phyloP scores from a whole-genome alignment of 1,284 basidiomycete species.

The Acaromyces ingoldii region DNA sequence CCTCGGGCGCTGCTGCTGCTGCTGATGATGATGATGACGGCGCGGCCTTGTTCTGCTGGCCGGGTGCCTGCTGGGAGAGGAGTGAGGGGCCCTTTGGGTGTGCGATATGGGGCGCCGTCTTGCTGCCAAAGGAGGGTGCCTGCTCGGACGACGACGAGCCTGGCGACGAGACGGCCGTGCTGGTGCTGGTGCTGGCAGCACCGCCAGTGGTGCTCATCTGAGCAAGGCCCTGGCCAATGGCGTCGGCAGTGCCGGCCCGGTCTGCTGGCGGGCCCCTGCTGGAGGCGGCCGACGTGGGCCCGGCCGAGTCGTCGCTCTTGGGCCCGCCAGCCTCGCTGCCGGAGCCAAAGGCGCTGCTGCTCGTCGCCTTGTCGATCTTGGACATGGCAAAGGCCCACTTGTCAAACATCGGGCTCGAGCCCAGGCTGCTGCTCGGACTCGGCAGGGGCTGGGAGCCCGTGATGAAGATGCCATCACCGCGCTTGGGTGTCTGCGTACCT shows the following conservation, averaged over 20 bases:
- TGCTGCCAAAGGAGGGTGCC: conserved; percentile 58
- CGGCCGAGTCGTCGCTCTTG: conserved; percentile 14
- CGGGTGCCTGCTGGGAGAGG: conserved; percentile 67
- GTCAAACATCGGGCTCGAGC: conserved; percentile 75
- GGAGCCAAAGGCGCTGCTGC: conserved; percentile 29
- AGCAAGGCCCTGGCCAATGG: conserved; percentile 58
- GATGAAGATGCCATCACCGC: conserved; percentile 80
- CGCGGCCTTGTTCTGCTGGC: conserved; percentile 11
- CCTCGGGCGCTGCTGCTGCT: conserved; percentile 2
- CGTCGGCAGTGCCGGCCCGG: conserved; percentile 57
- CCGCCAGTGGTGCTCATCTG: conserved; percentile 63
- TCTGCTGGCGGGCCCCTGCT: conserved; percentile 16
- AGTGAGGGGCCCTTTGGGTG: conserved; percentile 66
- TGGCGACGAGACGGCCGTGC: no score
- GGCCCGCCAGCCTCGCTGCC: conserved; percentile 29
- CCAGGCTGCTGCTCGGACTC: conserved; percentile 67
- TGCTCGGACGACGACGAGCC: conserved; percentile 14
- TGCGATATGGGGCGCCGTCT: conserved; percentile 53
- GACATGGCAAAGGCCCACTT: conserved; percentile 90
- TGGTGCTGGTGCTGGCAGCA: not conserved
- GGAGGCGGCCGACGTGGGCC: conserved; percentile 12
- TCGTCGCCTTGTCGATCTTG: conserved; percentile 52
- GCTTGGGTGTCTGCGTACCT: conserved; percentile 93
- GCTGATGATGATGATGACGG: conserved; percentile 11
- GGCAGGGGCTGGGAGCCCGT: conserved; percentile 91